Evolutionary conservation across 208 protist species (phyloP).

Genomic region (Crithidia expoeki): DNA sequence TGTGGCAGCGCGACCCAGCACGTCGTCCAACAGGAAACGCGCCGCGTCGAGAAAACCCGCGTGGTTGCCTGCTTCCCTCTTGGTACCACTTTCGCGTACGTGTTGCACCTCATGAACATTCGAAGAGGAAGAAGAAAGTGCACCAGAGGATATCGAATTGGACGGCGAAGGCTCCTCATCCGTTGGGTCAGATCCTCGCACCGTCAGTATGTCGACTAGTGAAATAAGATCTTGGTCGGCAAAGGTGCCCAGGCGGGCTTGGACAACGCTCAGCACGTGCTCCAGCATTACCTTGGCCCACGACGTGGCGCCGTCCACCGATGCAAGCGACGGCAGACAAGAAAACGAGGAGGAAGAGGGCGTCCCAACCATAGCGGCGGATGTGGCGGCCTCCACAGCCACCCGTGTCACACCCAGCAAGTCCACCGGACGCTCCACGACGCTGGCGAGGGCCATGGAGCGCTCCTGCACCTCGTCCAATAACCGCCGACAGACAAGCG

Average conservation of each 20-base stretch:
- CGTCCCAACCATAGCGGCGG: constrained; percentile 3
- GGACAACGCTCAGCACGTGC: constrained; percentile 33
- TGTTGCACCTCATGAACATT: neutral
- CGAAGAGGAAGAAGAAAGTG: neutral
- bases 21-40: constrained; percentile 22
- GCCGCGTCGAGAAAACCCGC: constrained; percentile 14
- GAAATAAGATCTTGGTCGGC: constrained; percentile 54
- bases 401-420: constrained; percentile 53
- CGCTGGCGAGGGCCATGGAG: constrained; percentile 34
- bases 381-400: constrained; percentile 33
- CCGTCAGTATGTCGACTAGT: constrained; percentile 56
- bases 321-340: no score
- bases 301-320: neutral
- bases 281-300: constrained; percentile 30
- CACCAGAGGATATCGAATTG: neutral
- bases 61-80: neutral
- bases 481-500: constrained; percentile 30
- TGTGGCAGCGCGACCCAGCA: constrained; percentile 20
- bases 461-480: constrained; percentile 50
- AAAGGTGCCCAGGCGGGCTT: constrained; percentile 48
- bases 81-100: neutral
- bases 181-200: constrained; percentile 16
- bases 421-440: constrained; percentile 58
- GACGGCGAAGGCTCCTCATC: neutral
- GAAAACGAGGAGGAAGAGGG: neutral